A percentile compares a stretch with the other conserved stretches of the same genome.
These are phyloP conservation scores for Irpex sp. DNA, from an alignment of 1,284 basidiomycete species.

Conservation along the genomic window DNA sequence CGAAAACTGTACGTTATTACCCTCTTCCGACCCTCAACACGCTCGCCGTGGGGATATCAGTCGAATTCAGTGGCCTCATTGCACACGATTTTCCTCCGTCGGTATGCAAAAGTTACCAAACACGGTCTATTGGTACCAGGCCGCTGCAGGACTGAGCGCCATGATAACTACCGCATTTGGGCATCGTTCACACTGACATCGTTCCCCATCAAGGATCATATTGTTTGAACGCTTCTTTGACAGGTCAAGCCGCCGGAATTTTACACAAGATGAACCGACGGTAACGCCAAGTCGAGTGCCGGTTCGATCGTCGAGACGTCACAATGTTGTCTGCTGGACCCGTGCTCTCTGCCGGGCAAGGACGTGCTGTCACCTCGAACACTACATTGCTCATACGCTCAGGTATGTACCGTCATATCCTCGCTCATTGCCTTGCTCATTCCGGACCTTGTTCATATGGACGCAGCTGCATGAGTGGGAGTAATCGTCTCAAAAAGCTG, in stretches of 20 bases:
- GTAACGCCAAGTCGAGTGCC: no score
- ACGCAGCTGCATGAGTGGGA: not conserved
- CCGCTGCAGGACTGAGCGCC: not conserved
- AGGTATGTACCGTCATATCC: not conserved
- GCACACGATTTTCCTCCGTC: not conserved
- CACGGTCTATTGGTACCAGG: not conserved
- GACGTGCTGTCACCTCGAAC: not conserved
- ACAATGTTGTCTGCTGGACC: not conserved
- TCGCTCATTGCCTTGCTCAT: not conserved
- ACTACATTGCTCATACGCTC: not conserved
- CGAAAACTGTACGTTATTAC: not conserved
- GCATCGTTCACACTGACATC: not conserved
- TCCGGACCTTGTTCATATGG: not conserved
- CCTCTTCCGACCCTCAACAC: not conserved
- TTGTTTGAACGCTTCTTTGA: slow-evolving; percentile 3
- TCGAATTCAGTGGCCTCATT: not conserved
- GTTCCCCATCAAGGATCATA: not conserved
- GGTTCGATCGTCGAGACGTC: not conserved
- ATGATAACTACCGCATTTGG: not conserved
- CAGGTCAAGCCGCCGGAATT: not conserved
- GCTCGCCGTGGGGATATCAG: not conserved
- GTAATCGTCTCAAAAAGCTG: not conserved
- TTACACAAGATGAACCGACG: not conserved
- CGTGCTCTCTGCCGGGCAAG: not conserved
- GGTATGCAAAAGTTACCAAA: not conserved